Conservation (phyloP, 2,329 filamentous ascomycete genomes). For the Pyrenochaeta sp. region DNA sequence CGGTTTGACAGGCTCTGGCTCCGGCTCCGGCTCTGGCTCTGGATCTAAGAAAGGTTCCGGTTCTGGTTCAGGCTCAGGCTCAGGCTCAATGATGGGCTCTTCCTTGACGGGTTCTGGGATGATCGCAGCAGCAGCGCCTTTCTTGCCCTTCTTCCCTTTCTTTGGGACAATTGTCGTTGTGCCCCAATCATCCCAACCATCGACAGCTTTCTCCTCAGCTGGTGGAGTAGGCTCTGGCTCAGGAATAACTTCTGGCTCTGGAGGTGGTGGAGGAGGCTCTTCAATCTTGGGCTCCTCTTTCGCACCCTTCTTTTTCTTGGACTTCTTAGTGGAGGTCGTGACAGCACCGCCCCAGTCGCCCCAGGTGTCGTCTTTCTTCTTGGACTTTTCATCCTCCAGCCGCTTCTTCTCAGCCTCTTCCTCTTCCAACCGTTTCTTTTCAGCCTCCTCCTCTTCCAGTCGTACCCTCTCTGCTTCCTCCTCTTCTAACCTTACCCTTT, state of each 20-base stretch:
- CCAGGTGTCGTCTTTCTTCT: conserved; percentile 47
- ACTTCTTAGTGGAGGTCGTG: conserved; percentile 40
- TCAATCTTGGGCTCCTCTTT: conserved; percentile 23
- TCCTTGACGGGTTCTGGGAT: conserved; percentile 44
- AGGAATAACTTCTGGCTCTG: conserved; percentile 30
- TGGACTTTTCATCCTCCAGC: conserved; percentile 32
- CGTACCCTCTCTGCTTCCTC: conserved; percentile 37
- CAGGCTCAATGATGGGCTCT: conserved; percentile 30
- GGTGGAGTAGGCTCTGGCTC: conserved; percentile 40
- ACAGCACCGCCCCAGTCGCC: conserved; percentile 30
- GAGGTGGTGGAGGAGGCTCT: conserved; percentile 26
- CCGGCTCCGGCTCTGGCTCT: conserved; percentile 34
- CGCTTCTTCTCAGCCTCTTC: conserved; percentile 29
- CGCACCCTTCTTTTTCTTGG: conserved; percentile 42
- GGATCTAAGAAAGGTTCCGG: conserved; percentile 40
- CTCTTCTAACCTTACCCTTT: conserved; percentile 26
- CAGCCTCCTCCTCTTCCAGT: conserved; percentile 32
- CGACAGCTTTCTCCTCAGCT: conserved; percentile 17
- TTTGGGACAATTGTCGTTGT: conserved; percentile 25
- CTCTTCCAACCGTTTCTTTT: conserved; percentile 29
- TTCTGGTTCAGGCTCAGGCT: conserved; percentile 28
- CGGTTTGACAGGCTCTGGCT: conserved; percentile 10
- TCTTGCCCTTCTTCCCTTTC: conserved; percentile 45
- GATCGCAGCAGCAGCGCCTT: conserved; percentile 49
- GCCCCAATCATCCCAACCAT: conserved; percentile 45